These are phyloP conservation scores for Volvox reticuliferus DNA, from an alignment of 139 green algal species.

Conservation along the genomic window DNA sequence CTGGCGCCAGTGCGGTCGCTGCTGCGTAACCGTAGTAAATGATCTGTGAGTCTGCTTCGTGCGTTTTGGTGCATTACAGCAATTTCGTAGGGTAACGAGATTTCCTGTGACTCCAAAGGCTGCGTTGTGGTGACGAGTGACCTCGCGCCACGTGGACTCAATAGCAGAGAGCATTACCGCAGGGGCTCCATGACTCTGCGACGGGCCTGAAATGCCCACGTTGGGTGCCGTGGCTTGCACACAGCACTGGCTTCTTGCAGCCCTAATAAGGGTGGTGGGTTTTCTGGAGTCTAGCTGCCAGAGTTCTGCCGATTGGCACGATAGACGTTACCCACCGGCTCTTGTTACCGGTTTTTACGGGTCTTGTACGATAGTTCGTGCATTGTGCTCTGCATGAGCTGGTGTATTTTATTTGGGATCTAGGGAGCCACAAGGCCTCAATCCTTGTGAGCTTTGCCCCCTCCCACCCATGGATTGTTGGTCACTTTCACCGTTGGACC, in stretches of 20 bases:
- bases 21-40: slow-evolving; percentile 1
- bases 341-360: neutral
- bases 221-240: neutral
- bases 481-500: too few relatives aligned
- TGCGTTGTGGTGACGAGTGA: too few relatives aligned
- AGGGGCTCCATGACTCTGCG: neutral
- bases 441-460: neutral
- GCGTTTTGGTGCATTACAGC: neutral
- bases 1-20: slow-evolving; percentile 13
- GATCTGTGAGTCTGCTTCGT: neutral
- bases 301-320: neutral
- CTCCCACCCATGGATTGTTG: neutral
- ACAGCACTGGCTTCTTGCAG: neutral
- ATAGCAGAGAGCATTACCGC: neutral
- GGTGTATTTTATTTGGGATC: neutral
- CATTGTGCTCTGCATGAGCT: neutral
- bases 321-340: neutral
- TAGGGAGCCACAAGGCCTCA: neutral
- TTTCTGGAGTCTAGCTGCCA: neutral
- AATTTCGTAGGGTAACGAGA: too few relatives aligned
- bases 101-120: neutral
- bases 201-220: neutral
- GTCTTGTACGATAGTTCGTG: neutral
- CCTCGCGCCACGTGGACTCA: neutral
- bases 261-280: neutral